These are phyloP conservation scores for Citrus reticulata DNA, from an alignment of 345 rosid genomes.

Conservation along the genomic window DNA sequence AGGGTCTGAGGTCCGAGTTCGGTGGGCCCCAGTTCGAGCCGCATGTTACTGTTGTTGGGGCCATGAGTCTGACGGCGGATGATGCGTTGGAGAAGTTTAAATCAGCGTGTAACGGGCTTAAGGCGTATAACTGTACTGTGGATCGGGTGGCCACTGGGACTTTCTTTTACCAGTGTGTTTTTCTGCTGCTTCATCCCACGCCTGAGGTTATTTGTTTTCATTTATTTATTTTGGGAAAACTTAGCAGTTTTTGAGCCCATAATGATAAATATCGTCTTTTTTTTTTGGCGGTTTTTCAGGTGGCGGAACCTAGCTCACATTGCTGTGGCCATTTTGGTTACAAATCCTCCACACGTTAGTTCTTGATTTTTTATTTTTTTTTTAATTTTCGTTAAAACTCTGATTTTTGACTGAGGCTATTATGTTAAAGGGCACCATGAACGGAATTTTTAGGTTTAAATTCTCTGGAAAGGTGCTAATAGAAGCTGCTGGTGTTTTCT, in stretches of 20 bases:
- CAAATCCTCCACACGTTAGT: constrained; percentile 50
- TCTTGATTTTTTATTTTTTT: not conserved
- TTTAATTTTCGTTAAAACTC: not conserved
- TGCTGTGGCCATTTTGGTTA: constrained; percentile 52
- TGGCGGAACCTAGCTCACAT: constrained; percentile 54
- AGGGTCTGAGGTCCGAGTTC: constrained; percentile 62
- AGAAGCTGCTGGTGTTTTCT: not conserved
- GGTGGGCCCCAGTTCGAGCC: constrained; percentile 77
- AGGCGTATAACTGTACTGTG: constrained; percentile 44
- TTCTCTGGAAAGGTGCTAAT: not conserved
- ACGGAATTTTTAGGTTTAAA: not conserved
- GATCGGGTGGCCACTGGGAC: constrained; percentile 66
- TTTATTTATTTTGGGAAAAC: too few relatives aligned
- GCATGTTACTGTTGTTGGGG: constrained; percentile 76
- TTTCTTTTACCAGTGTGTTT: constrained; percentile 74
- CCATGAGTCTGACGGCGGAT: constrained; percentile 48
- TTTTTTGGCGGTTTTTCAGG: constrained; percentile 33
- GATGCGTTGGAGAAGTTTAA: constrained; percentile 61
- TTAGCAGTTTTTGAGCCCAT: not conserved
- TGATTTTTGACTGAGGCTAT: not conserved
- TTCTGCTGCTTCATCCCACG: constrained; percentile 60
- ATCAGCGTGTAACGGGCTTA: constrained; percentile 59
- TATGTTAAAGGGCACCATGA: not conserved
- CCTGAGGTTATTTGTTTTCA: constrained; percentile 47
- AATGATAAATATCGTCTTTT: not conserved